Percentiles rank a stretch among this genome's conserved stretches.
These are phyloP conservation scores for Salix exigua DNA, from an alignment of 345 rosid genomes.

Conservation along the genomic window DNA sequence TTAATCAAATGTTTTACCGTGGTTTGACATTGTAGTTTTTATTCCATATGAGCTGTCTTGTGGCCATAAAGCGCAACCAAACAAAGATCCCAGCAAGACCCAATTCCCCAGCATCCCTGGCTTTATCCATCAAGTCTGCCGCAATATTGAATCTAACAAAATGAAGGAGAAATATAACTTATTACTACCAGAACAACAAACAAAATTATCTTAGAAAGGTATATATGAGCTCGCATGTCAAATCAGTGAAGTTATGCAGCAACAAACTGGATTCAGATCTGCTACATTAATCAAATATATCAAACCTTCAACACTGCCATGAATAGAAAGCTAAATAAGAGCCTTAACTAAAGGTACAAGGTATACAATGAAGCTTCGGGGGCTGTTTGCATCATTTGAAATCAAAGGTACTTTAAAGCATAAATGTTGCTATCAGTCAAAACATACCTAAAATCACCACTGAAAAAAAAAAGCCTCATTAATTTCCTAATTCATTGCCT, in stretches of 20 bases:
- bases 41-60: slow-evolving; percentile 98
- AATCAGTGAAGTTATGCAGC: not conserved
- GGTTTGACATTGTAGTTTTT: slow-evolving; percentile 99
- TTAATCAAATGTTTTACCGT: slow-evolving; percentile 47
- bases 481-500: not conserved
- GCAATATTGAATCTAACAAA: slow-evolving; percentile 83
- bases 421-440: too few relatives aligned
- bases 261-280: not conserved
- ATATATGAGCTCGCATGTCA: not conserved
- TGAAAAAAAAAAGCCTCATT: not conserved
- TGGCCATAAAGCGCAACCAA: slow-evolving; percentile 99
- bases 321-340: slow-evolving; percentile 13
- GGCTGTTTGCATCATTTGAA: not conserved
- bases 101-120: slow-evolving; percentile 67
- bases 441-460: not conserved
- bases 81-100: slow-evolving; percentile 91
- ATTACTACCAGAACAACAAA: slow-evolving; percentile 5
- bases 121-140: slow-evolving; percentile 76
- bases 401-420: not conserved
- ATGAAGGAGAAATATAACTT: slow-evolving; percentile 5
- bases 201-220: slow-evolving; percentile 1
- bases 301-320: slow-evolving; percentile 15
- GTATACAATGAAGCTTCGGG: not conserved
- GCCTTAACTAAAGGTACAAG: not conserved
- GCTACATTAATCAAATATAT: slow-evolving; percentile 2